A percentile compares a stretch with the other conserved stretches of the same genome.
Conservation (phyloP, 345 rosid species). For the Nasturtium officinale region DNA sequence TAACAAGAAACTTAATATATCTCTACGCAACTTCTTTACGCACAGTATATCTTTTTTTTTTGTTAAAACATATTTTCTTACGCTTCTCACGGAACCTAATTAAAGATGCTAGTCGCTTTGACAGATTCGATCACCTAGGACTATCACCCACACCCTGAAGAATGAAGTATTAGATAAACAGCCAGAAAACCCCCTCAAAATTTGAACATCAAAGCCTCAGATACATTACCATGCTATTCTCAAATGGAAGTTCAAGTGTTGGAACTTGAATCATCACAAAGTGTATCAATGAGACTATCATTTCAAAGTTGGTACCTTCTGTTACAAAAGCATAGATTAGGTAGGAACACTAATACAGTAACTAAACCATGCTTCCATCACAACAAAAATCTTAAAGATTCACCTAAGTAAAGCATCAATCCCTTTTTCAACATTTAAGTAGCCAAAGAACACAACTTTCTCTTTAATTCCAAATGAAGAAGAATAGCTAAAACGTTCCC, state of each 20-base stretch:
- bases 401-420: no score
- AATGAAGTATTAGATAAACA: background rate
- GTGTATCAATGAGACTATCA: no score
- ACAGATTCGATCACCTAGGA: background rate
- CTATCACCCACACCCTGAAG: background rate
- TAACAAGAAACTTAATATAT: background rate
- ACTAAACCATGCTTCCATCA: background rate
- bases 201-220: background rate
- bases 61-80: background rate
- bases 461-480: no score
- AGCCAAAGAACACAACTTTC: no score
- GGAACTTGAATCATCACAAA: background rate
- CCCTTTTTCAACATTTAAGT: no score
- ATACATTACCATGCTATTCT: background rate
- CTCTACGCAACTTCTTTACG: background rate
- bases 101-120: background rate
- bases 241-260: background rate
- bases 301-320: no score
- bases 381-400: background rate
- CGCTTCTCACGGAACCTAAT: conserved; percentile 4
- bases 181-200: background rate
- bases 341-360: background rate
- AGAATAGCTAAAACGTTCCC: no score
- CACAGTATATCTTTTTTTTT: conserved; percentile 5
- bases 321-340: background rate